Percentiles rank a stretch among this genome's conserved stretches.
Conservation (phyloP, 805 yeast species). For the Yamadazyma sp. region DNA sequence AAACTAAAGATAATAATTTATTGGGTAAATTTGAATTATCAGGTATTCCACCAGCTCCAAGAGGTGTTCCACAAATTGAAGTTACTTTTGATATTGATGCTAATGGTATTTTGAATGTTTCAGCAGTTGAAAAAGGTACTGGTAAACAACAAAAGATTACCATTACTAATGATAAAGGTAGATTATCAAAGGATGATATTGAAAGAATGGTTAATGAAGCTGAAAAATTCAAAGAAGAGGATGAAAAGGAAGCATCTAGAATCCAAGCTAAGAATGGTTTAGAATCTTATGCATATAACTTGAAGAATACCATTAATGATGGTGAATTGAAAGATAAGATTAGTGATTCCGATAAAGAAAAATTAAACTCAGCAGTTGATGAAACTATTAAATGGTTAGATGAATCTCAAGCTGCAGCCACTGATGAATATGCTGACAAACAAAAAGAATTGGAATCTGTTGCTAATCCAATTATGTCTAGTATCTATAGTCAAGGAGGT, state of each 20-base stretch:
- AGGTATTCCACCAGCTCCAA: slow-evolving; percentile 87
- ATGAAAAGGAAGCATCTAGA: slow-evolving; percentile 75
- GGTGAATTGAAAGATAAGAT: slow-evolving; percentile 45
- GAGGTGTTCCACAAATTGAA: slow-evolving; percentile 89
- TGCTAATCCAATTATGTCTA: slow-evolving; percentile 38
- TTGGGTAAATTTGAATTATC: slow-evolving; percentile 84
- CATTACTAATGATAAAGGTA: slow-evolving; percentile 90
- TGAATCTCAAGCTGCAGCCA: slow-evolving; percentile 34
- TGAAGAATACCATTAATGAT: slow-evolving; percentile 65
- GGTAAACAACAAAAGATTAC: slow-evolving; percentile 90
- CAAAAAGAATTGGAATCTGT: slow-evolving; percentile 39
- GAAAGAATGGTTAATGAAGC: slow-evolving; percentile 98
- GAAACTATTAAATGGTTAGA: slow-evolving; percentile 43
- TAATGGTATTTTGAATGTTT: slow-evolving; percentile 80
- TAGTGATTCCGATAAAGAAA: slow-evolving; percentile 46
- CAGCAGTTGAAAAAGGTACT: slow-evolving; percentile 90
- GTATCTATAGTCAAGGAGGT: slow-evolving; percentile 31
- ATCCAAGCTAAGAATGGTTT: slow-evolving; percentile 84
- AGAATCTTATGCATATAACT: slow-evolving; percentile 83
- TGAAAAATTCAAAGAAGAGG: slow-evolving; percentile 91
- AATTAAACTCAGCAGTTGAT: slow-evolving; percentile 44
- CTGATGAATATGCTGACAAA: slow-evolving; percentile 39
- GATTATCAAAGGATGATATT: slow-evolving; percentile 89
- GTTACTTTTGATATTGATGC: slow-evolving; percentile 88
- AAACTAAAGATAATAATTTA: slow-evolving; percentile 89